Conservation (phyloP, 2,329 filamentous ascomycete genomes). For the Dactylellina sp. region DNA sequence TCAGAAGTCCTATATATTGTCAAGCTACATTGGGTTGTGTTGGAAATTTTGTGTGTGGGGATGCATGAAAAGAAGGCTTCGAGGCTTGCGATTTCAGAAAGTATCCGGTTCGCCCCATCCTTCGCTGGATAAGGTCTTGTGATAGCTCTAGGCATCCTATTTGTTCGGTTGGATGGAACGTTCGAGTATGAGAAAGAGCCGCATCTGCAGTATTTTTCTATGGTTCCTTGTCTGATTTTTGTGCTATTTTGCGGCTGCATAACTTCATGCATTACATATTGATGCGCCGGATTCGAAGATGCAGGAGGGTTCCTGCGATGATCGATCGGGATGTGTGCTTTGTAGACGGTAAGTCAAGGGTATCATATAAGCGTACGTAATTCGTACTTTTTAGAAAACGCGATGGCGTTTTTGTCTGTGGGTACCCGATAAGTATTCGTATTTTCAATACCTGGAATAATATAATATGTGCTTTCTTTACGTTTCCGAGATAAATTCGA, state of each 20-base stretch:
- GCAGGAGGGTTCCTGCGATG: constrained; percentile 8
- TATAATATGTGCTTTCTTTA: too few relatives aligned
- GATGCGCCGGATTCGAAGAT: neutral
- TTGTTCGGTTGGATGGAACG: constrained; percentile 15
- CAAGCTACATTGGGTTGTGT: too few relatives aligned
- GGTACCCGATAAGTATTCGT: too few relatives aligned
- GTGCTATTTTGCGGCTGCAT: neutral
- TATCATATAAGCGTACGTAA: neutral
- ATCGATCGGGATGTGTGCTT: neutral
- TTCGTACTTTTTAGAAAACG: neutral
- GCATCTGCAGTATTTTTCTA: neutral
- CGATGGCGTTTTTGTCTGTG: constrained; percentile 11
- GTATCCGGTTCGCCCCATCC: constrained; percentile 4
- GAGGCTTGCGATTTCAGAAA: constrained; percentile 18
- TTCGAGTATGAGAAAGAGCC: constrained; percentile 18
- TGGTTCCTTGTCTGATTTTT: neutral
- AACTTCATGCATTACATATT: neutral
- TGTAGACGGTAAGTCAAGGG: constrained; percentile 2
- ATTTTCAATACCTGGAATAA: too few relatives aligned
- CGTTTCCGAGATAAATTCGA: too few relatives aligned
- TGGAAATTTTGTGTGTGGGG: too few relatives aligned
- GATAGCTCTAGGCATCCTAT: constrained; percentile 22
- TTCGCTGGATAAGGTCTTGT: constrained; percentile 18
- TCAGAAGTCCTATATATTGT: too few relatives aligned
- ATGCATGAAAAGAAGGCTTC: constrained; percentile 37